These are phyloP conservation scores for Candida ovalis DNA, from an alignment of 805 yeast species.

Conservation along the genomic window DNA sequence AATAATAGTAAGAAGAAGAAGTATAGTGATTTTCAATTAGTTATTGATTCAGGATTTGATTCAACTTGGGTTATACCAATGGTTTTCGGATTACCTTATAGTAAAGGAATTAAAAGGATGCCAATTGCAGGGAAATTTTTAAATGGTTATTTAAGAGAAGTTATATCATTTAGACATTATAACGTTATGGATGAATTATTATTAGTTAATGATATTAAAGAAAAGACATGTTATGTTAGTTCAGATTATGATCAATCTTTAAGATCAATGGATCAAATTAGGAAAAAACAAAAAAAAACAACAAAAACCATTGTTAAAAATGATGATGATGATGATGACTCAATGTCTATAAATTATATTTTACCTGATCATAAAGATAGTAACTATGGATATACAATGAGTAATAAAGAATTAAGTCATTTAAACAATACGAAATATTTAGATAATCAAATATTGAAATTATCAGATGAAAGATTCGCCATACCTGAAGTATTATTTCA, in stretches of 20 bases:
- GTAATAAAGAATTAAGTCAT: slow-evolving; percentile 11
- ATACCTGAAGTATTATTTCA: slow-evolving; percentile 84
- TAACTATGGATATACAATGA: slow-evolving; percentile 55
- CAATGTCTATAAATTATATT: slow-evolving; percentile 60
- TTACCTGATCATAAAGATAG: slow-evolving; percentile 86
- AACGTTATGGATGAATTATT: slow-evolving; percentile 90
- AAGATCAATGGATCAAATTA: slow-evolving; percentile 23
- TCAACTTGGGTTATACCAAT: slow-evolving; percentile 87
- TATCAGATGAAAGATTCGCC: slow-evolving; percentile 82
- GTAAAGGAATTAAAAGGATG: slow-evolving; percentile 72
- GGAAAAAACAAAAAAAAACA: slow-evolving; percentile 13
- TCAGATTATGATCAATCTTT: slow-evolving; percentile 41
- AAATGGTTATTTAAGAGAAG: slow-evolving; percentile 78
- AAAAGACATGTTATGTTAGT: slow-evolving; percentile 68
- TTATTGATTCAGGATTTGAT: slow-evolving; percentile 84
- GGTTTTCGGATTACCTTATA: slow-evolving; percentile 68
- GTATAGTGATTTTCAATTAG: slow-evolving; percentile 62
- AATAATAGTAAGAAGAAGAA: not conserved
- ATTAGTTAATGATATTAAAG: slow-evolving; percentile 81
- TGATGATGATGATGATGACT: slow-evolving; percentile 6
- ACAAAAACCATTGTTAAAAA: too few relatives aligned
- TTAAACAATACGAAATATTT: not conserved
- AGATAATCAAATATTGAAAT: slow-evolving; percentile 60
- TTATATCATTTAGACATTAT: slow-evolving; percentile 85
- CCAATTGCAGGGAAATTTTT: slow-evolving; percentile 86